phyloP scores from a whole-genome alignment of 1,284 basidiomycete genomes.

The Polyporus tsugae region DNA sequence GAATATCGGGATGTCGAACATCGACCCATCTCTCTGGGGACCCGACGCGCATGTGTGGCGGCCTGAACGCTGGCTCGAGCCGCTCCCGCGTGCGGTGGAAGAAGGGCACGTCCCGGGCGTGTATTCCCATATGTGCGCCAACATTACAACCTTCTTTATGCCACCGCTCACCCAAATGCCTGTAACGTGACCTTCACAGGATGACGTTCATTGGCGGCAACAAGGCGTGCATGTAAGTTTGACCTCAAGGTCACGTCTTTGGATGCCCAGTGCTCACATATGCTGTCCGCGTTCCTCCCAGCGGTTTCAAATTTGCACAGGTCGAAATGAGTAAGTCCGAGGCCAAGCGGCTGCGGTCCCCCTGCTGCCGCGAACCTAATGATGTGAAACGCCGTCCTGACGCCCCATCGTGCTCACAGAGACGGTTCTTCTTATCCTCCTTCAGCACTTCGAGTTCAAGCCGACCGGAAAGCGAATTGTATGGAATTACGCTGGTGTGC shows the following conservation, averaged over 20 bases:
- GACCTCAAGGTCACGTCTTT: neutral
- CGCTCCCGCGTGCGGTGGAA: slow-evolving; percentile 17
- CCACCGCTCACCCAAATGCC: too few relatives aligned
- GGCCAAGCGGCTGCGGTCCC: neutral
- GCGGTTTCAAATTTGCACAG: slow-evolving; percentile 29
- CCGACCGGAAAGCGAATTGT: slow-evolving; percentile 24
- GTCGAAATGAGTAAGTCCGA: slow-evolving; percentile 25
- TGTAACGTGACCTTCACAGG: slow-evolving; percentile 25
- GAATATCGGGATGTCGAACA: slow-evolving; percentile 12
- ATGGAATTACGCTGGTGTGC: slow-evolving; percentile 32
- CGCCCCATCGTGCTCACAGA: slow-evolving; percentile 20
- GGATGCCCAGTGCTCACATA: neutral
- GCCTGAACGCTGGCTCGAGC: slow-evolving; percentile 23
- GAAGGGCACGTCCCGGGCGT: slow-evolving; percentile 21
- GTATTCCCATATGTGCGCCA: slow-evolving; percentile 21
- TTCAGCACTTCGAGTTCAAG: slow-evolving; percentile 32
- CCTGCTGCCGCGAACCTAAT: neutral
- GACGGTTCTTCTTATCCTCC: slow-evolving; percentile 29
- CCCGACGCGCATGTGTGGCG: slow-evolving; percentile 17
- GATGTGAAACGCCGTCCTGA: neutral
- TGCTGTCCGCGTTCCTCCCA: slow-evolving; percentile 6
- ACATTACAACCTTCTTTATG: neutral
- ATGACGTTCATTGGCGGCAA: slow-evolving; percentile 43
- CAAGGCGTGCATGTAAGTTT: slow-evolving; percentile 42
- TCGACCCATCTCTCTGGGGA: slow-evolving; percentile 14